Base-by-base conservation (phyloP, 208 protist genomes). In the Trypanosomatidae sp. region DNA sequence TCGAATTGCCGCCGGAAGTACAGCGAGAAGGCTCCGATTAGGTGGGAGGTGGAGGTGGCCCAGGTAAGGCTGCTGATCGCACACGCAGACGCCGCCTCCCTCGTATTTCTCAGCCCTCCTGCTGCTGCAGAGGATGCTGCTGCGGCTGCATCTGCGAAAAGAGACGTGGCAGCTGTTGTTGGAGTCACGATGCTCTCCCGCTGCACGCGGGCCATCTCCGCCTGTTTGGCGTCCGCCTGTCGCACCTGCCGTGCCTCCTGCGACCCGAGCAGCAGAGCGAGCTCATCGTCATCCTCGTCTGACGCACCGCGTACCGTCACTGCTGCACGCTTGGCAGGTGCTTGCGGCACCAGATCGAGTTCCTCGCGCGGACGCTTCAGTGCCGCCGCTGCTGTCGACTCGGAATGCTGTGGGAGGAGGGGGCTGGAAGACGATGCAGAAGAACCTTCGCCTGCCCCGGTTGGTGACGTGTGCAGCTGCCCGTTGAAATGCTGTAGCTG, bases 1-100 rank as follows among this genome's bases (percentile, higher is more conserved):
- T 83, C 67, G 60, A 97, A 86, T 64, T 97, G 91, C 4, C 69
- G 76, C 47, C 78, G 77, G 81, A 97, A 95, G 64, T 81, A 81
- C 3, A 66, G 46, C 1, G 82, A 76, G 30, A 87, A 47, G 30
- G 83, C 66, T 47, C 74, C 76, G 47, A 86, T 22, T 6, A 41
- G 70, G 3, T 41, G 59, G 15, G 79, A 84, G 15, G 89, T 90
- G 22, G 52, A 39, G 15, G 83, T 91, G 28, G 36, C 30, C 87
- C 90, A 95, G 41, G 81, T 69, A 33, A 94, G 77, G 30, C 81
- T 82, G 15, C 73, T 44, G 2, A 95, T 53, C 10, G 82, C 65
- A 33, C 72, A 70, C 33, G 76, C 70, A 5, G 0, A 13, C 36
- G 50, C 6, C 15, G 60, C n/a, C 22, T 13, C 4, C 33, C n/a